Conservation (phyloP, 2,329 filamentous ascomycete species). For the Cyclaneusma minus region DNA sequence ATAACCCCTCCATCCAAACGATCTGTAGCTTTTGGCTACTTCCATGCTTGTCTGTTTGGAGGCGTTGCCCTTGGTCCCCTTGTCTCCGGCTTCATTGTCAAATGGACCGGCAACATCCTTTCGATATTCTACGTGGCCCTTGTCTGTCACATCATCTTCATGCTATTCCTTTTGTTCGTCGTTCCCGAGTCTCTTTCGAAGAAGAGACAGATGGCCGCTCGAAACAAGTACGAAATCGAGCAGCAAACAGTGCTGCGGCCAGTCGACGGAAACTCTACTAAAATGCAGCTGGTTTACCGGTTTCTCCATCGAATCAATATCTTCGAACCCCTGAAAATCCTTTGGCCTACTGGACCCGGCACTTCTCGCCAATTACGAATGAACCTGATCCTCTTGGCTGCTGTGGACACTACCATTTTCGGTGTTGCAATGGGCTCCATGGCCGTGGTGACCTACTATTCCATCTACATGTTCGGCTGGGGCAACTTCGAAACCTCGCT, state of each 20-base stretch:
- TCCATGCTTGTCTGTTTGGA: conserved; percentile 76
- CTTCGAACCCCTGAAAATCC: conserved; percentile 59
- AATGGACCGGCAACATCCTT: conserved; percentile 57
- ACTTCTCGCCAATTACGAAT: conserved; percentile 46
- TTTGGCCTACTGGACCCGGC: conserved; percentile 56
- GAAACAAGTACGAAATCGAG: conserved; percentile 45
- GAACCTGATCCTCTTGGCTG: conserved; percentile 70
- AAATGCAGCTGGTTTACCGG: conserved; percentile 8
- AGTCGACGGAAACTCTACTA: no score
- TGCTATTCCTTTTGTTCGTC: conserved; percentile 52
- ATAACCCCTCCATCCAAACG: conserved; percentile 69
- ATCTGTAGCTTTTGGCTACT: conserved; percentile 73
- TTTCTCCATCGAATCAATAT: conserved; percentile 42
- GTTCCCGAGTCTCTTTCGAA: conserved; percentile 76
- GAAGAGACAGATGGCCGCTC: conserved; percentile 52
- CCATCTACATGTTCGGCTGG: conserved; percentile 69
- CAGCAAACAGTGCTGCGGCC: conserved; percentile 19
- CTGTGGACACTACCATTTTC: conserved; percentile 70
- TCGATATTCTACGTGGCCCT: conserved; percentile 76
- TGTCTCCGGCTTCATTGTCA: conserved; percentile 64
- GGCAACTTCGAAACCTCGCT: conserved; percentile 62
- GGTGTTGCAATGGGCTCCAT: conserved; percentile 68
- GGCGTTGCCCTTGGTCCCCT: conserved; percentile 83
- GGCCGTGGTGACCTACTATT: conserved; percentile 73
- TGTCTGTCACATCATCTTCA: conserved; percentile 57